These are phyloP conservation scores for Monosporascus sp. DNA, from an alignment of 2,329 filamentous ascomycete genomes.

Conservation along the genomic window DNA sequence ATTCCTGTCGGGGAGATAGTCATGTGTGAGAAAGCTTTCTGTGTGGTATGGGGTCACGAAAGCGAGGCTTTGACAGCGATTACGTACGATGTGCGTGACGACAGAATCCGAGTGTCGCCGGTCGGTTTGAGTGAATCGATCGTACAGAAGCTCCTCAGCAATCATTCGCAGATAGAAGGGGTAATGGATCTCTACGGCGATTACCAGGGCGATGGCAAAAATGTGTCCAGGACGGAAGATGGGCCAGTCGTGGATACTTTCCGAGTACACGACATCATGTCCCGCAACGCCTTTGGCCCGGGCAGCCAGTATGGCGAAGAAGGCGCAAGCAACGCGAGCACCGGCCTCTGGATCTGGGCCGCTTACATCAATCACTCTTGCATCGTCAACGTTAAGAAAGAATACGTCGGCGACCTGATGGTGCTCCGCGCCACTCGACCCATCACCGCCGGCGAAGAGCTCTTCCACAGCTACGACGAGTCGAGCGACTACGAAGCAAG, in stretches of 20 bases:
- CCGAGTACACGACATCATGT: conserved; percentile 28
- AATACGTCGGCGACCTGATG: conserved; percentile 35
- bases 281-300: conserved; percentile 28
- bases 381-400: conserved; percentile 28
- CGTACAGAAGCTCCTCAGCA: conserved; percentile 21
- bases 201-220: conserved; percentile 17
- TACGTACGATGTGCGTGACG: conserved; percentile 27
- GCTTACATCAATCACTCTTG: conserved; percentile 40
- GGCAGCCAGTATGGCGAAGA: conserved; percentile 23
- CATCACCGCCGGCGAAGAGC: conserved; percentile 30
- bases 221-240: conserved; percentile 19
- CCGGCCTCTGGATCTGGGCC: conserved; percentile 33
- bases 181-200: conserved; percentile 22
- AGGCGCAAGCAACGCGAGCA: conserved; percentile 25
- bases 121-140: conserved; percentile 25
- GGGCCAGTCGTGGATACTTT: conserved; percentile 25
- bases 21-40: conserved; percentile 32
- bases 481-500: conserved; percentile 19
- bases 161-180: conserved; percentile 17
- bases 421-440: conserved; percentile 29
- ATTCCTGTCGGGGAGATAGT: conserved; percentile 29
- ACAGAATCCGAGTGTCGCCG: conserved; percentile 24
- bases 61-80: conserved; percentile 23
- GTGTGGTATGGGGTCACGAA: conserved; percentile 26
- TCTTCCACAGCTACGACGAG: conserved; percentile 28